phyloP scores from a whole-genome alignment of 192 early-diverging fungal genomes.

The Backusella sp. region DNA sequence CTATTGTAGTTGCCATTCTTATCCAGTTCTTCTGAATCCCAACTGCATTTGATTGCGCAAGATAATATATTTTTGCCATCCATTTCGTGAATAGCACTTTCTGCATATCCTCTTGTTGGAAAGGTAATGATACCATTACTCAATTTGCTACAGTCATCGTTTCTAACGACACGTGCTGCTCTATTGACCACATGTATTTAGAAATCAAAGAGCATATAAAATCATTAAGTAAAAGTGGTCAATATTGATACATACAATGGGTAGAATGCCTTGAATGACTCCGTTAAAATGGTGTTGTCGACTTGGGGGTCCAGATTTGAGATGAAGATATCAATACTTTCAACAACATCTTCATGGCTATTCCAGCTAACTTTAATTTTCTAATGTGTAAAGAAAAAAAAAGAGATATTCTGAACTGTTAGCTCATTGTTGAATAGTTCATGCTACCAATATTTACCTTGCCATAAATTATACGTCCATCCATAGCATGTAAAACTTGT shows the following conservation, averaged over 20 bases:
- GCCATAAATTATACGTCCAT: constrained; percentile 61
- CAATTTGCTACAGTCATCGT: not conserved
- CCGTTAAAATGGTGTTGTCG: not conserved
- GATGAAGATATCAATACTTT: not conserved
- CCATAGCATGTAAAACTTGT: constrained; percentile 64
- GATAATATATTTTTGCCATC: constrained; percentile 83
- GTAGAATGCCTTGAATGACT: not conserved
- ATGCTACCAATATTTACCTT: constrained; percentile 39
- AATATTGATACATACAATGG: not conserved
- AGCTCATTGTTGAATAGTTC: not conserved
- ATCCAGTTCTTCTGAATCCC: constrained; percentile 75
- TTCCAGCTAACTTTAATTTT: constrained; percentile 26
- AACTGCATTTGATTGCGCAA: constrained; percentile 80
- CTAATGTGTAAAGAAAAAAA: not conserved
- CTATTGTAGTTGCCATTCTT: not conserved
- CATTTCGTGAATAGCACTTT: constrained; percentile 81
- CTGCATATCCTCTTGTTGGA: constrained; percentile 77
- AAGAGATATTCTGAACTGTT: not conserved
- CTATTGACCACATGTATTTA: constrained; percentile 42
- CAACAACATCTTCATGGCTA: not conserved
- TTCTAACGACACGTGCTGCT: constrained; percentile 73
- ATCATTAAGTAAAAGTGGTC: not conserved
- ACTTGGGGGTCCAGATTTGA: not conserved
- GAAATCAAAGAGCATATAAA: not conserved
- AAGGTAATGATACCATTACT: constrained; percentile 88